Evolutionary conservation across 805 yeast species (phyloP).

Genomic region (Pichia gijzeniarum): DNA sequence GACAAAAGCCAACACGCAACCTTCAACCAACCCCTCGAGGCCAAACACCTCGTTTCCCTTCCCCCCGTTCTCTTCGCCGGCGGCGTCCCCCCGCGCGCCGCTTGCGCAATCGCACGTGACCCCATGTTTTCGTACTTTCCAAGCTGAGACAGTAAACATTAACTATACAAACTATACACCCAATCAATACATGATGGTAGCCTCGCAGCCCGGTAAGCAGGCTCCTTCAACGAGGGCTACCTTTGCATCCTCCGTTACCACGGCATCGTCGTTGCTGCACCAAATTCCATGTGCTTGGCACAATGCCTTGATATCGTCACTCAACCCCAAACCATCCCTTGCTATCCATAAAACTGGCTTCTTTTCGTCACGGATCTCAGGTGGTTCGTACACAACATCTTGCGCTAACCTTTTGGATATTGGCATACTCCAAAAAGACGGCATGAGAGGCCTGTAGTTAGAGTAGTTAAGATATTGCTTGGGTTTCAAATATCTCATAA

Average conservation of each 20-base stretch:
- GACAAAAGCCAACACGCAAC: neutral
- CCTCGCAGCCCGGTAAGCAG: slow-evolving; percentile 59
- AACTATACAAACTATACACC: too few species aligned
- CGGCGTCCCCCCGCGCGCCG: too few species aligned
- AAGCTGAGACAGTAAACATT: neutral
- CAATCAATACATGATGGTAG: slow-evolving; percentile 27
- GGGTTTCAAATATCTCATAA: slow-evolving; percentile 28
- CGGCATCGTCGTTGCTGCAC: slow-evolving; percentile 53
- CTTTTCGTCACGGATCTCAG: slow-evolving; percentile 43
- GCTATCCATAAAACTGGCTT: slow-evolving; percentile 69
- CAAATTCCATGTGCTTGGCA: slow-evolving; percentile 46
- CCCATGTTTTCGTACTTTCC: neutral
- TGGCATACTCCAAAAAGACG: slow-evolving; percentile 24
- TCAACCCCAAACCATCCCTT: slow-evolving; percentile 60
- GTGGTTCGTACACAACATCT: slow-evolving; percentile 39
- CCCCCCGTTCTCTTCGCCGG: too few species aligned
- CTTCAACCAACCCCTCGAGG: too few species aligned
- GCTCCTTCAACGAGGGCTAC: slow-evolving; percentile 45
- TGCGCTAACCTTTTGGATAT: slow-evolving; percentile 14
- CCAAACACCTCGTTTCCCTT: too few species aligned
- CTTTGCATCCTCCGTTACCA: slow-evolving; percentile 51
- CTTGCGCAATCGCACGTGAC: slow-evolving; percentile 4
- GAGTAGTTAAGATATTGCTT: slow-evolving; percentile 23
- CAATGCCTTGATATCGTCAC: slow-evolving; percentile 49
- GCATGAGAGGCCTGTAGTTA: slow-evolving; percentile 33